phyloP scores from a whole-genome alignment of 345 rosid species.

The Crucihimalaya himalaica region DNA sequence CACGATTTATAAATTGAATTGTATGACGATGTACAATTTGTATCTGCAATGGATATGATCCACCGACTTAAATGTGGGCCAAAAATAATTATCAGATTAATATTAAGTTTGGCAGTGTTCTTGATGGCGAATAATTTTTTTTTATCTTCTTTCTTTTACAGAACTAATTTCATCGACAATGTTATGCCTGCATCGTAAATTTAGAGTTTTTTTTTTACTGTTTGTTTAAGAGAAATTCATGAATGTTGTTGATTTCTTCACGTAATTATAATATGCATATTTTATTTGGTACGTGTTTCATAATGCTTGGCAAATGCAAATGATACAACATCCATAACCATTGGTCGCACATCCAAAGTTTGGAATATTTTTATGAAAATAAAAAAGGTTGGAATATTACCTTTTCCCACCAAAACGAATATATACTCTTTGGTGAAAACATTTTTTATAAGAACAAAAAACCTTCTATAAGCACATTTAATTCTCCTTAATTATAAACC shows the following conservation, averaged over 20 bases:
- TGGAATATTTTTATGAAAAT: neutral
- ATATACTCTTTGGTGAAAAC: constrained; percentile 2
- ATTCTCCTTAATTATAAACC: neutral
- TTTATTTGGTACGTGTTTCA: neutral
- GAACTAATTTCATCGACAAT: neutral
- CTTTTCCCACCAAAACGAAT: neutral
- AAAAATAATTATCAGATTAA: constrained; percentile 8
- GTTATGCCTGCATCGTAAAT: no score
- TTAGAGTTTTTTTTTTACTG: no score
- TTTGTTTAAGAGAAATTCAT: neutral
- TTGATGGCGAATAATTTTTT: neutral
- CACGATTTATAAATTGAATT: neutral
- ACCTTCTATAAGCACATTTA: neutral
- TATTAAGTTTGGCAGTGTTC: neutral
- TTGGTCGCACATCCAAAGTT: constrained; percentile 7
- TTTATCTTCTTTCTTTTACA: neutral
- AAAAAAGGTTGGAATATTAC: neutral
- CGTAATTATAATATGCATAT: neutral
- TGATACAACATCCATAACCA: neutral
- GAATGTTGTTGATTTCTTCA: neutral
- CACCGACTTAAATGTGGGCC: neutral
- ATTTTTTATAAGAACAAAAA: neutral
- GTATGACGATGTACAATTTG: neutral
- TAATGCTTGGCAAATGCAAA: constrained; percentile 13
- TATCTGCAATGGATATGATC: neutral